Evolutionary conservation across 495 filamentous ascomycete species (phyloP), one percentile per base, ranked within the genome.

Genomic region (Aspergillus saccharolyticus): DNA sequence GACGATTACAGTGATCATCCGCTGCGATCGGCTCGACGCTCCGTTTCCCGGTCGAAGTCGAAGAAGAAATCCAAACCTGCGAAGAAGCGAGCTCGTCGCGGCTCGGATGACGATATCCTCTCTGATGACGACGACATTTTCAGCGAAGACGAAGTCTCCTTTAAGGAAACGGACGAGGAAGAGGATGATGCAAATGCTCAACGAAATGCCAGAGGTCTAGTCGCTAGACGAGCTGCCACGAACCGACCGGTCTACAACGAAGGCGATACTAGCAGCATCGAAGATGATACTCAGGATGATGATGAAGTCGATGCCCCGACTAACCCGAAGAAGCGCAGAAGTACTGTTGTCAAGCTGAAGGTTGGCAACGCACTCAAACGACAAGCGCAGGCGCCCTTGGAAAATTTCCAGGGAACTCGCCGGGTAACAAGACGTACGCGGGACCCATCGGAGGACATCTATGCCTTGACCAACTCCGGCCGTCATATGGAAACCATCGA

Each of bases 381-480:
- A 21, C 68, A 72, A n/a, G 56, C 69, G 8, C 67, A 72, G n/a
- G 56, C 69, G 8, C 67, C 62, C n/a, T 21, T 46, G 19, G 66
- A 69, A 8, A 58, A 56, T 4, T 48, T 58, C 45, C 61, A 58
- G n/a, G 66, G 57, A 15, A 76, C 75, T 15, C 74, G 83, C 51
- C 77, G 83, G 54, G 83, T 75, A 39, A 86, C 84, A 59, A 82
- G 85, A 17, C 78, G 81, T 7, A 81, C 77, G 18, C 81, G 83
- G 44, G 83, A 82, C 55, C 73, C 80, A 9, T 76, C 79, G 5
- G 82, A 83, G 42, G 80, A 86, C 16, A 78, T 87, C 15, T 73
- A 85, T 44, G 84, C 79, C 17, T 74, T 96, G 30, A 85, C 89
- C 0, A 86, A 85, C 63, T 95, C 90, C 2, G 91, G 91, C 14